Conservation (phyloP, 208 protist species). For the Angomonas ambiguus region DNA sequence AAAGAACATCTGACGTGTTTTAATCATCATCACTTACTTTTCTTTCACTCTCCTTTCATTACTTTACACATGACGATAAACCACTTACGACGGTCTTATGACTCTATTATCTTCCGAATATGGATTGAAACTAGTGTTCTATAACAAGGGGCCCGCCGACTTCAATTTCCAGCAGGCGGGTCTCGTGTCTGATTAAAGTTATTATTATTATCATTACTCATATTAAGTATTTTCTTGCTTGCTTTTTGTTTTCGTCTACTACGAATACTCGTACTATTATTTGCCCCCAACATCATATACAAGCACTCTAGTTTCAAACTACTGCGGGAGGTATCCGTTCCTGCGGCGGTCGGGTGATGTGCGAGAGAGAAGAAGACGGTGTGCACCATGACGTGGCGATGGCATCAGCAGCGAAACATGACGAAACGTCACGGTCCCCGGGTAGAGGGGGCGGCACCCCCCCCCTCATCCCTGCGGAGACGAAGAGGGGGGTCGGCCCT, state of each 20-base stretch:
- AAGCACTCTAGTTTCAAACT: neutral
- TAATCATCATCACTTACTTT: too few relatives aligned
- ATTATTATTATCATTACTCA: slow-evolving; percentile 1
- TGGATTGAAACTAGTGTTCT: slow-evolving; percentile 1
- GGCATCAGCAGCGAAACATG: too few relatives aligned
- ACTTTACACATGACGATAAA: slow-evolving; percentile 6
- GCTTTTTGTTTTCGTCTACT: neutral
- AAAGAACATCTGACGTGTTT: too few relatives aligned
- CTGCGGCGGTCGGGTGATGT: neutral
- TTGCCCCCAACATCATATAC: too few relatives aligned
- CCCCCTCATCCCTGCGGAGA: too few relatives aligned
- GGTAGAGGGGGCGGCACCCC: too few relatives aligned
- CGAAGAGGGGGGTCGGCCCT: too few relatives aligned
- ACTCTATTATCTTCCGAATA: neutral
- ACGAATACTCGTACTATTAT: too few relatives aligned
- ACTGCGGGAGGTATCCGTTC: neutral
- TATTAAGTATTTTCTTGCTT: neutral
- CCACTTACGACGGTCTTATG: slow-evolving; percentile 9
- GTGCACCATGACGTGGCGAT: too few relatives aligned
- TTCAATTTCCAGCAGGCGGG: slow-evolving; percentile 8
- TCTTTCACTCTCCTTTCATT: too few relatives aligned
- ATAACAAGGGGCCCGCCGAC: slow-evolving; percentile 5
- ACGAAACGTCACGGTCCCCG: too few relatives aligned
- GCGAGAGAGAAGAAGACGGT: neutral
- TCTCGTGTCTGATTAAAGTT: slow-evolving; percentile 5